Evolutionary conservation across 2,329 filamentous ascomycete species (phyloP).

Genomic region (Metarhizium guizhouense): DNA sequence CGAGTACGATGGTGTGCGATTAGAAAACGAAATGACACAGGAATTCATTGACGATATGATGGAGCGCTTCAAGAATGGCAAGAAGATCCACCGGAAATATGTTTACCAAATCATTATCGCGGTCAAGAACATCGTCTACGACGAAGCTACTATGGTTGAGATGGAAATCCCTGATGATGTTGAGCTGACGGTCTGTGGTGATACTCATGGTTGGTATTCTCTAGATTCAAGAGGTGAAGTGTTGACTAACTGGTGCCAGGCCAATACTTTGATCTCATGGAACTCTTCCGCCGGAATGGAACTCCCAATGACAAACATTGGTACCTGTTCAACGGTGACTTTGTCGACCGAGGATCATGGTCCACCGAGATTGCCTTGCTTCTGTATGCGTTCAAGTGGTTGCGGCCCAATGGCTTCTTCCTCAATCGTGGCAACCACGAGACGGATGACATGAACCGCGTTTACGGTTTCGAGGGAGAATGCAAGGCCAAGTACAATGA

Average conservation of each 20-base stretch:
- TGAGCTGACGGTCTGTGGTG: slow-evolving; percentile 87
- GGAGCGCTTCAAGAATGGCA: slow-evolving; percentile 87
- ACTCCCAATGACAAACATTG: slow-evolving; percentile 76
- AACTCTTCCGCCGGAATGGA: slow-evolving; percentile 90
- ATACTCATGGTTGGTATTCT: slow-evolving; percentile 72
- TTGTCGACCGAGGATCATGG: slow-evolving; percentile 96
- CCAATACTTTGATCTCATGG: slow-evolving; percentile 95
- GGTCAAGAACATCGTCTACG: slow-evolving; percentile 80
- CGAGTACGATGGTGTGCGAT: slow-evolving; percentile 72
- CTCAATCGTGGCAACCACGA: slow-evolving; percentile 97
- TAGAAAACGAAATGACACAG: slow-evolving; percentile 81
- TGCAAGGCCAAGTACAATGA: slow-evolving; percentile 98
- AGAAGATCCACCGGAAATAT: slow-evolving; percentile 93
- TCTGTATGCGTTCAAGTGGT: slow-evolving; percentile 94
- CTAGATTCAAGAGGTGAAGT: not conserved
- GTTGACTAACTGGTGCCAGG: slow-evolving; percentile 37
- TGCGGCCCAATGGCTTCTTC: slow-evolving; percentile 81
- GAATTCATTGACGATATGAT: slow-evolving; percentile 99
- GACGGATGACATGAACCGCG: slow-evolving; percentile 98
- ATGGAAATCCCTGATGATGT: slow-evolving; percentile 69
- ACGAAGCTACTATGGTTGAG: slow-evolving; percentile 96
- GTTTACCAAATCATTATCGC: slow-evolving; percentile 93
- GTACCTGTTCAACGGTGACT: slow-evolving; percentile 98
- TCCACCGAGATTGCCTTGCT: slow-evolving; percentile 93
- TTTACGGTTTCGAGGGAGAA: slow-evolving; percentile 97